These are phyloP conservation scores for Trichocladium antarcticum DNA, from an alignment of 495 filamentous ascomycete species.

Conservation along the genomic window DNA sequence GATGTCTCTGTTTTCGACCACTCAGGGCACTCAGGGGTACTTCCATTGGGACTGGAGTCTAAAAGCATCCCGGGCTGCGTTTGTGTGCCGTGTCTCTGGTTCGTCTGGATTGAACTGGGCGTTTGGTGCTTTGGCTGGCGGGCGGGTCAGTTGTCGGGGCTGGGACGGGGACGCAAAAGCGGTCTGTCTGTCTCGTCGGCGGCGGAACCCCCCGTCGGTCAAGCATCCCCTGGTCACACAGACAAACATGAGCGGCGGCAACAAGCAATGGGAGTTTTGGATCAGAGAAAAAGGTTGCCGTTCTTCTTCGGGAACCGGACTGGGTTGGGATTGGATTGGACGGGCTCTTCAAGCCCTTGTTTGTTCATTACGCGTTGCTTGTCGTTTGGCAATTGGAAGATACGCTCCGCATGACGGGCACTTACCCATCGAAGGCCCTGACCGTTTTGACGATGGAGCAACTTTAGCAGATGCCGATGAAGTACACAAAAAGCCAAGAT, in stretches of 20 bases:
- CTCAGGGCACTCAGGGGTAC: not conserved
- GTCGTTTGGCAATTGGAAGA: no score
- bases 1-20: not conserved
- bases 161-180: not conserved
- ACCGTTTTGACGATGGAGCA: no score
- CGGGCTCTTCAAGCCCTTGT: not conserved
- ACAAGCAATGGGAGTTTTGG: not conserved
- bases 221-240: not conserved
- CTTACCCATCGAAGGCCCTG: no score
- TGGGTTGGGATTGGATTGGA: not conserved
- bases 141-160: not conserved
- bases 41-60: not conserved
- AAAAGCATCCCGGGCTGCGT: not conserved
- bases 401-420: no score
- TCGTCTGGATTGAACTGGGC: not conserved
- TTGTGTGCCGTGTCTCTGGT: not conserved
- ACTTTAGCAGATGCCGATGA: no score
- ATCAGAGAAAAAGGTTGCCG: not conserved
- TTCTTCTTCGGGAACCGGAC: not conserved
- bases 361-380: no score
- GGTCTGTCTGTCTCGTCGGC: slow-evolving; percentile 1
- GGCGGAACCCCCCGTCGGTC: no score
- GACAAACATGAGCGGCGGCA: not conserved
- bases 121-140: slow-evolving; percentile 1
- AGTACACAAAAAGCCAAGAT: no score